Base-by-base conservation (phyloP, 257 asterid genomes). In the Rauvolfia tetraphylla region DNA sequence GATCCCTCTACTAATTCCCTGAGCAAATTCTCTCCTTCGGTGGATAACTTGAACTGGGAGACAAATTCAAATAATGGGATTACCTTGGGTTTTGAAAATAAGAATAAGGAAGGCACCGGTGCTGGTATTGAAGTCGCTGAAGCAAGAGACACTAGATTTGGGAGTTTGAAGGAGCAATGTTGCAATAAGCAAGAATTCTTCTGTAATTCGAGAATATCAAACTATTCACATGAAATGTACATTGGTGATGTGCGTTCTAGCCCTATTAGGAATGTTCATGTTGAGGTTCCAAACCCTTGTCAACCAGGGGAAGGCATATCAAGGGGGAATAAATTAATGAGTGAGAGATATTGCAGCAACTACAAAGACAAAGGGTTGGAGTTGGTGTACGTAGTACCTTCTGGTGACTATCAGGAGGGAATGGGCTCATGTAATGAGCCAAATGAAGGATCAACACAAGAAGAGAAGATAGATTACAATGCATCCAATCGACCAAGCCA, bases 1-100 rank as follows among this genome's bases (percentile, higher is more conserved):
- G 98, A 93, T 75, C 98, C 97, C 68, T 84, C 96, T 3, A 93
- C 98, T 12, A 90, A 87, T 79, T 88, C 96, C 6, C 80, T 83
- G 79, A 89, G 91, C 85, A 92, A 87, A 83, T 83, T 90, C 27
- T 83, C 89, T 25, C 67, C 90, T 53, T 79, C 85, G 29, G 82
- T 86, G n/a, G 96, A 90, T 73, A 84, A 80, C 81, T 72, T 84
- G 76, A 86, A 90, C 46, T 91, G 97, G 97, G 98, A 93, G 74
- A 84, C 89, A 15, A 83, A 86, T 86, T 87, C 89, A 39, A 77
- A 80, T 49, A 84, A 84, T 73, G 93, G 82, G 34, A 83, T 85
- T 51, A 78, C 84, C 34, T 81, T 90, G 66, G 95, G 92, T 56
- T 81, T 91, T 33, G 87, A 81, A 20, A 73, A 81, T 68, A 76